Conservation (phyloP, 306 rosid species). For the Benincasa hispida region DNA sequence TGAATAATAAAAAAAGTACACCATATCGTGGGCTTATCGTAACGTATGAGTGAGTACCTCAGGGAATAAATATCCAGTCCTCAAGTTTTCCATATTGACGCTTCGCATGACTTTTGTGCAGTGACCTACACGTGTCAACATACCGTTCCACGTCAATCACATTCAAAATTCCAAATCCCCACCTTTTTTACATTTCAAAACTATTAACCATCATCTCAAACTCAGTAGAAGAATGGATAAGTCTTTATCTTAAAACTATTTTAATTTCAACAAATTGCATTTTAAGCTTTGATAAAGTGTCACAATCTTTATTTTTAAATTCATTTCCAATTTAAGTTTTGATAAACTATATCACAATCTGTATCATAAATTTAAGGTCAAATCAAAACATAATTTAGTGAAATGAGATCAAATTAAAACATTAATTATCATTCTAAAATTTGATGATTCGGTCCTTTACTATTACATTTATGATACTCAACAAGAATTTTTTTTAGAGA, state of each 20-base stretch:
- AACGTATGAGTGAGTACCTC: slow-evolving; percentile 18
- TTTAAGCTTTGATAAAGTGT: neutral
- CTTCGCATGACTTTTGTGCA: slow-evolving; percentile 39
- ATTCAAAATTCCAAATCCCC: neutral
- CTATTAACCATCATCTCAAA: neutral
- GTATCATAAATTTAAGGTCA: too few relatives aligned
- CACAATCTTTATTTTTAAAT: too few relatives aligned
- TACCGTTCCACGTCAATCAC: neutral
- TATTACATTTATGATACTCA: too few relatives aligned
- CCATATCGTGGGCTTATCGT: neutral
- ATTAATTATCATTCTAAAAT: too few relatives aligned
- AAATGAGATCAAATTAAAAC: too few relatives aligned
- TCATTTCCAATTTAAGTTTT: too few relatives aligned
- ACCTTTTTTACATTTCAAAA: neutral
- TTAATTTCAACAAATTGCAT: too few relatives aligned
- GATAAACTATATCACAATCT: too few relatives aligned
- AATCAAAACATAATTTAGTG: too few relatives aligned
- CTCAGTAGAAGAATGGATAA: neutral
- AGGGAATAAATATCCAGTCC: slow-evolving; percentile 43
- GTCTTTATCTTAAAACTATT: neutral
- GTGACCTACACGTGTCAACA: slow-evolving; percentile 15
- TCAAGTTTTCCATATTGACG: slow-evolving; percentile 48
- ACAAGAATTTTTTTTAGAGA: too few relatives aligned
- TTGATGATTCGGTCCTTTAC: too few relatives aligned
- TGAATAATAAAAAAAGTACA: too few relatives aligned